These are phyloP conservation scores for Lichtheimia ornata DNA, from an alignment of 371 early-diverging fungal genomes.

Conservation along the genomic window DNA sequence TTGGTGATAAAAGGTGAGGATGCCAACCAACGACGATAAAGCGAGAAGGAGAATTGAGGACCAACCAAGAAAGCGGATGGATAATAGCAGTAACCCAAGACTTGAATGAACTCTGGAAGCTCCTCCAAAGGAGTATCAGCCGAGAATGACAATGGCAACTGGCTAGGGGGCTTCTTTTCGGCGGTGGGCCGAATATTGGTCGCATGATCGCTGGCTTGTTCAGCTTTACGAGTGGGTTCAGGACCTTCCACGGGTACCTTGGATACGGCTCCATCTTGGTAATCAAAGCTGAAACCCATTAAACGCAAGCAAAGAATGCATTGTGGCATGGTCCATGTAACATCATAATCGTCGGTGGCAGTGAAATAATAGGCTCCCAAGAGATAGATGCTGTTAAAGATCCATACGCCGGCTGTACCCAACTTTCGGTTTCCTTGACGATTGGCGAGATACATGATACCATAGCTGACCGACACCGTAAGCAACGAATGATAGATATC, in stretches of 20 bases:
- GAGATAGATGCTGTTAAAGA: conserved; percentile 65
- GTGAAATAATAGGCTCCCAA: conserved; percentile 57
- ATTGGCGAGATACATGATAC: conserved; percentile 38
- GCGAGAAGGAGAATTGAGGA: conserved; percentile 73
- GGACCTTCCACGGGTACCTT: conserved; percentile 19
- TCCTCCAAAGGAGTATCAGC: conserved; percentile 34
- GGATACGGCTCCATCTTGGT: conserved; percentile 50
- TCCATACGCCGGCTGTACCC: conserved; percentile 51
- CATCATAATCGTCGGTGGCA: conserved; percentile 63
- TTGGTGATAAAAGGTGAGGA: conserved; percentile 29
- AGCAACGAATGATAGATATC: conserved; percentile 61
- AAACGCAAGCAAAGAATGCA: conserved; percentile 73
- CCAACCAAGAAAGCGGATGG: conserved; percentile 71
- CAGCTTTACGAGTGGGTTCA: conserved; percentile 10
- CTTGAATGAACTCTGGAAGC: conserved; percentile 54
- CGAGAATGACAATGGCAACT: conserved; percentile 37
- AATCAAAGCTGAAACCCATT: conserved; percentile 75
- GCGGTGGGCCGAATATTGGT: conserved; percentile 10
- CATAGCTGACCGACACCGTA: conserved; percentile 58
- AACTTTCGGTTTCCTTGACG: conserved; percentile 40
- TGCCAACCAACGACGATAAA: conserved; percentile 59
- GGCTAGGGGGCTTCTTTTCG: conserved; percentile 14
- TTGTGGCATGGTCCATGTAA: conserved; percentile 76
- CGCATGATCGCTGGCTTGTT: conserved; percentile 12
- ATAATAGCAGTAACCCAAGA: conserved; percentile 63